Percentiles rank a stretch among this genome's conserved stretches.
phyloP scores from a whole-genome alignment of 495 filamentous ascomycete genomes.

The Niebla homalea region DNA sequence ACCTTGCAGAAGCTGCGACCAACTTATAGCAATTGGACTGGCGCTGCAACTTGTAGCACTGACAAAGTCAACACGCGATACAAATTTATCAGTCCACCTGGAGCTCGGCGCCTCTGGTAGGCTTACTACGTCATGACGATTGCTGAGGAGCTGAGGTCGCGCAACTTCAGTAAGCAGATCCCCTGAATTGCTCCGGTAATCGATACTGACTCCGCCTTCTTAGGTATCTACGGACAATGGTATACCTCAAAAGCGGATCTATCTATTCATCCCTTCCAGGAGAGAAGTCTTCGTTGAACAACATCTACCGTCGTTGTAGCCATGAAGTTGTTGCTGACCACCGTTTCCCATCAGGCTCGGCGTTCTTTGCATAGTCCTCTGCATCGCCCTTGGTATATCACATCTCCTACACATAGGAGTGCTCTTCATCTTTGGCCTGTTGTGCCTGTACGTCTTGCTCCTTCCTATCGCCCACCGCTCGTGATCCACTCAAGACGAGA shows the following conservation, averaged over 20 bases:
- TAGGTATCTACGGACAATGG: constrained; percentile 99
- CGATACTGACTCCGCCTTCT: constrained; percentile 2
- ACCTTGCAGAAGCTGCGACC: too few species aligned
- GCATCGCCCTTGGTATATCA: constrained; percentile 87
- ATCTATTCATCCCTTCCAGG: background rate
- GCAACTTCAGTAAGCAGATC: constrained; percentile 85
- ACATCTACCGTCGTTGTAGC: too few species aligned
- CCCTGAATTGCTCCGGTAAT: constrained; percentile 21
- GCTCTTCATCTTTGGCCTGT: constrained; percentile 63
- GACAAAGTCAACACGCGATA: too few species aligned
- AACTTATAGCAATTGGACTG: too few species aligned
- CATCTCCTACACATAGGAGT: constrained; percentile 61
- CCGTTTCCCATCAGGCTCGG: constrained; percentile 54
- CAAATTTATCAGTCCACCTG: too few species aligned
- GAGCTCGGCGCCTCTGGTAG: too few species aligned
- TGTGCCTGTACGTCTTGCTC: constrained; percentile 65
- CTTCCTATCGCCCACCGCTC: too few species aligned
- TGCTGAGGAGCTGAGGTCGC: constrained; percentile 68
- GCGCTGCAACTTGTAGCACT: too few species aligned
- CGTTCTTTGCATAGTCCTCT: constrained; percentile 85
- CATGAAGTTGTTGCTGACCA: too few species aligned
- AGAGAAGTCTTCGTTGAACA: too few species aligned
- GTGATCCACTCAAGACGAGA: background rate
- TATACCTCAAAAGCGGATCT: constrained; percentile 35
- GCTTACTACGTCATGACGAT: constrained; percentile 29